Conservation (phyloP, 768 basidiomycete species). For the Psilocybe sp. region DNA sequence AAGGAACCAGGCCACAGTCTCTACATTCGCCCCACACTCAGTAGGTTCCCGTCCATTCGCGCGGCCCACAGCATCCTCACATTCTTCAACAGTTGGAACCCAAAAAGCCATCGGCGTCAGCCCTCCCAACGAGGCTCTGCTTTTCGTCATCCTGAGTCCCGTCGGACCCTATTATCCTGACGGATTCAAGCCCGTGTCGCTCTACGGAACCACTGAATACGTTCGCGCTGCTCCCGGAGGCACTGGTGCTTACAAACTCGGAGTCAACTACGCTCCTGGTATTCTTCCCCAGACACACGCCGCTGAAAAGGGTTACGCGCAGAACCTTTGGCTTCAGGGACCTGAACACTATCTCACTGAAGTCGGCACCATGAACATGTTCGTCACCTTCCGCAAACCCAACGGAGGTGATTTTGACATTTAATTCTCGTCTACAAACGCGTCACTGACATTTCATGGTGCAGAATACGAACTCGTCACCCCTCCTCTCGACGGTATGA, state of each 20-base stretch:
- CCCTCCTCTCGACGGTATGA: constrained; percentile 86
- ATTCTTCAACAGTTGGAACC: constrained; percentile 60
- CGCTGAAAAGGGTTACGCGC: constrained; percentile 72
- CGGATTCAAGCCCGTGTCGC: constrained; percentile 89
- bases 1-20: constrained; percentile 84
- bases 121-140: constrained; percentile 75
- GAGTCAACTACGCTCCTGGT: constrained; percentile 86
- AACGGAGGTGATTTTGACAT: constrained; percentile 49
- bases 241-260: constrained; percentile 86
- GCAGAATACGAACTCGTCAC: constrained; percentile 81
- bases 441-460: constrained; percentile 19
- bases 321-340: constrained; percentile 90
- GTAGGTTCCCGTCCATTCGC: constrained; percentile 21
- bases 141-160: constrained; percentile 82
- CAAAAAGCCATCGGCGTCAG: constrained; percentile 67
- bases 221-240: constrained; percentile 88
- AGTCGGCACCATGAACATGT: constrained; percentile 94
- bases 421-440: neutral
- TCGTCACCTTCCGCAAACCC: constrained; percentile 70
- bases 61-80: neutral
- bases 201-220: constrained; percentile 81
- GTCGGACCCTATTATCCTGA: constrained; percentile 85
- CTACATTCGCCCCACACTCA: constrained; percentile 85
- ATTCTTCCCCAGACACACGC: constrained; percentile 83
- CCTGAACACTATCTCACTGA: constrained; percentile 58